A percentile compares a stretch with the other conserved stretches of the same genome.
Conservation (phyloP, 2,329 filamentous ascomycete species). For the Zasmidium citrigriseum region DNA sequence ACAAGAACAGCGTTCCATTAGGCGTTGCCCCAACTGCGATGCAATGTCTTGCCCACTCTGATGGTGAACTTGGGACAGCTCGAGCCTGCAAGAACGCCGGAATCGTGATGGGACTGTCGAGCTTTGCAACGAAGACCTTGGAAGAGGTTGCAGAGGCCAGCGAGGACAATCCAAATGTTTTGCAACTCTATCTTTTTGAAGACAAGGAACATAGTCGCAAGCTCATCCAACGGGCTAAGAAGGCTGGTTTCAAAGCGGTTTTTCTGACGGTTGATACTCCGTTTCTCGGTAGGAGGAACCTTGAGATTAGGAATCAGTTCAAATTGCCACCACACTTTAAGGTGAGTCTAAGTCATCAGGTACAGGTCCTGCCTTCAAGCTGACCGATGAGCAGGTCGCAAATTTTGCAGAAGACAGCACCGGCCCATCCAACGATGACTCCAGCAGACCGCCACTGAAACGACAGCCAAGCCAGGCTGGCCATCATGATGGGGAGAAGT, state of each 20-base stretch:
- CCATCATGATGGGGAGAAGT: constrained; percentile 32
- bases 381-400: constrained; percentile 20
- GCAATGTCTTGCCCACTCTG: constrained; percentile 54
- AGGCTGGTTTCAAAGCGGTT: constrained; percentile 55
- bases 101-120: constrained; percentile 53
- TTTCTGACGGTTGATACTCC: constrained; percentile 60
- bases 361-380: not conserved
- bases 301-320: constrained; percentile 59
- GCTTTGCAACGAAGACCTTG: constrained; percentile 50
- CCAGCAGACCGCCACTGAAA: constrained; percentile 9
- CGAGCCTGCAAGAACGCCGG: constrained; percentile 48
- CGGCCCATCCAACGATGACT: constrained; percentile 1
- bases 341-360: not conserved
- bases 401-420: constrained; percentile 35
- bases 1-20: constrained; percentile 49
- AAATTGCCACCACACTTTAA: constrained; percentile 38
- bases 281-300: constrained; percentile 54
- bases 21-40: constrained; percentile 57
- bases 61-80: constrained; percentile 55
- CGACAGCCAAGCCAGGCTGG: constrained; percentile 23
- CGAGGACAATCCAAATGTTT: constrained; percentile 48
- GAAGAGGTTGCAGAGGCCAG: constrained; percentile 53
- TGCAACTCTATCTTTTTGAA: constrained; percentile 59
- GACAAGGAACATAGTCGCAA: constrained; percentile 53
- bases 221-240: constrained; percentile 36